Evolutionary conservation across 1,284 basidiomycete genomes (phyloP), one percentile per base, ranked within the genome.

Genomic region (Trichosporon inkin): DNA sequence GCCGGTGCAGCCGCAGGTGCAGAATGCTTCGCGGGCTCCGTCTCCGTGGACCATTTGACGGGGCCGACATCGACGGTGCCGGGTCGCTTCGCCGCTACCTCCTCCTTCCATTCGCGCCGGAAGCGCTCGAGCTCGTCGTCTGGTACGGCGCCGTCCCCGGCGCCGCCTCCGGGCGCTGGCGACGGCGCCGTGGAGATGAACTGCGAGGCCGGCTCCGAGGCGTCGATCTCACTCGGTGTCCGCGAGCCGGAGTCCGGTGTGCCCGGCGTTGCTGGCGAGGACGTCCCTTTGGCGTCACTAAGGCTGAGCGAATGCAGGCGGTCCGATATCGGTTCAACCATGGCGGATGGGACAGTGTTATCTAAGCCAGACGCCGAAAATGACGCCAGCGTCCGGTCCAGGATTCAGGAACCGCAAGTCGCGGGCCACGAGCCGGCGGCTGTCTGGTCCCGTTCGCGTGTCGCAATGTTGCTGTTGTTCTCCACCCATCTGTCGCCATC

Each of bases 51-150:
- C 58, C 59, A 63, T 24, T 19, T 62, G 16, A 61, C 59, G 20
- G 61, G 52, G 20, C 54, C 60, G 1, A 53, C 57, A 38, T 55
- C 49, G 37, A 52, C 58, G 40, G 44, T 61, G 14, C 19, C 54
- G 34, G 36, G 55, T 7, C 62, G 57, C 37, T 57, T 55, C 17
- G 49, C 51, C 11, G 65, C 65, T 2, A 88, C 83, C 73, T 88
- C 90, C 53, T 82, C 82, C 62, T 82, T 83, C 89, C 89, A 93
- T 79, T 84, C 83, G 60, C 84, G 82, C 72, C 89, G 83, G 75
- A 93, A 90, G 47, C 77, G 75, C 11, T 81, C 84, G 60, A 92
- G 83, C 66, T 87, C 85, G 4, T 84, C 82, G 10, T 66, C 64
- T 17, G 56, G 41, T 8, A 47, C 62, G 2, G 52, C 56, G 1